Percentiles rank a stretch among this genome's conserved stretches.
Evolutionary conservation across 2,329 filamentous ascomycete species (phyloP).

Genomic region (Aspergillus pseudotamarii): DNA sequence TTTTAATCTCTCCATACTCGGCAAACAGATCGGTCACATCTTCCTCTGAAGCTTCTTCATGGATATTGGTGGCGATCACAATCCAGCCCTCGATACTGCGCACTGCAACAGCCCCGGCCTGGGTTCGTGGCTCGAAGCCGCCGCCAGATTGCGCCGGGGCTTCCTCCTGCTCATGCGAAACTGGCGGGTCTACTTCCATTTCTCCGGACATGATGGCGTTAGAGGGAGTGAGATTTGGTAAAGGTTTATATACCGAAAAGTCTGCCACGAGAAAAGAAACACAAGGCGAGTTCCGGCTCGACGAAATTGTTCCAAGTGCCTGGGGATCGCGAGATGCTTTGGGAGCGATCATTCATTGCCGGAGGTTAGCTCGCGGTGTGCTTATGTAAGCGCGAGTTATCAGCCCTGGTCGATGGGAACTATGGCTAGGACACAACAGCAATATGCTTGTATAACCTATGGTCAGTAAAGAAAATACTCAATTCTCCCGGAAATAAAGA

Average conservation of each 20-base stretch:
- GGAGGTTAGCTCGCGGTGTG: not conserved
- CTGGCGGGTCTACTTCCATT: constrained; percentile 50
- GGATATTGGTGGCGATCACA: constrained; percentile 68
- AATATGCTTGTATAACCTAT: not conserved
- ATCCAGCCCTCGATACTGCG: constrained; percentile 72
- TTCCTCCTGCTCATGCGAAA: constrained; percentile 34
- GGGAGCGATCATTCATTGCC: not conserved
- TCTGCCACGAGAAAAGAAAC: not conserved
- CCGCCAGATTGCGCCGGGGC: constrained; percentile 31
- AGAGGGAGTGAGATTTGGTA: not conserved
- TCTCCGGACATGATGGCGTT: constrained; percentile 42
- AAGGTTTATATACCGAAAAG: not conserved
- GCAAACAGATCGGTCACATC: constrained; percentile 67
- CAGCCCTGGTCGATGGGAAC: not conserved
- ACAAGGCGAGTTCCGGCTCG: not conserved
- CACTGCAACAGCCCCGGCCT: constrained; percentile 57
- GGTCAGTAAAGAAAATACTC: not conserved
- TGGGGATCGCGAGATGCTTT: not conserved
- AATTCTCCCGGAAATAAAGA: not conserved
- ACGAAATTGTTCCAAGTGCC: not conserved
- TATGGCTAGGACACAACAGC: not conserved
- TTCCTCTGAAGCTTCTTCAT: constrained; percentile 69
- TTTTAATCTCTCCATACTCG: constrained; percentile 69
- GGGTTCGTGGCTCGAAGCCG: constrained; percentile 46
- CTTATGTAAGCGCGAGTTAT: constrained; percentile 1